These are phyloP conservation scores for Cordyceps cateniannulata DNA, from an alignment of 2,329 filamentous ascomycete genomes.

Conservation along the genomic window DNA sequence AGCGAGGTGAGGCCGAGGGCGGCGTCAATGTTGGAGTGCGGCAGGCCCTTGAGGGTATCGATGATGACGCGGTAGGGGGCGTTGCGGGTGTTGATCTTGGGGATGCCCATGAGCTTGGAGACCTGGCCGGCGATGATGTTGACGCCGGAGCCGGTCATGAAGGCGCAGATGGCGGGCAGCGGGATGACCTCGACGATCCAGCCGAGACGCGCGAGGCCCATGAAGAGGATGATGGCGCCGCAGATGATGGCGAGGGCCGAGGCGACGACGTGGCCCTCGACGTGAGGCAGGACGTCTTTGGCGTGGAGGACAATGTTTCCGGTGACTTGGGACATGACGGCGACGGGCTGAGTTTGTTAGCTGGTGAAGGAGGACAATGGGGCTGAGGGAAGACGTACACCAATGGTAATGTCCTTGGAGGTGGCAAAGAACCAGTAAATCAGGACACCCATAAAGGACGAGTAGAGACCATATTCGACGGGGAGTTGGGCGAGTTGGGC, in stretches of 20 bases:
- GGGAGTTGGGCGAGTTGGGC: slow-evolving; percentile 41
- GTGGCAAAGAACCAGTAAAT: slow-evolving; percentile 98
- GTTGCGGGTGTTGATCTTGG: slow-evolving; percentile 41
- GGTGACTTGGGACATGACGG: slow-evolving; percentile 47
- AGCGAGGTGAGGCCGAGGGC: slow-evolving; percentile 67
- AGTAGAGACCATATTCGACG: slow-evolving; percentile 48
- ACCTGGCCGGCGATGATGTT: slow-evolving; percentile 45
- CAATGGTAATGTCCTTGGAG: slow-evolving; percentile 85
- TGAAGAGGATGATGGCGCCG: slow-evolving; percentile 41
- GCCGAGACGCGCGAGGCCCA: slow-evolving; percentile 44
- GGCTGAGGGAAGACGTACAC: slow-evolving; percentile 37
- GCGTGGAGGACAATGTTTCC: slow-evolving; percentile 40
- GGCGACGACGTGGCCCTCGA: slow-evolving; percentile 37
- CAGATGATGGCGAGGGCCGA: slow-evolving; percentile 42
- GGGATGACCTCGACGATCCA: slow-evolving; percentile 51
- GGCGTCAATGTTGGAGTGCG: slow-evolving; percentile 55
- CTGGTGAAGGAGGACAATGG: not conserved
- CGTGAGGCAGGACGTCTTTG: slow-evolving; percentile 30
- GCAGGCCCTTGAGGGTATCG: slow-evolving; percentile 41
- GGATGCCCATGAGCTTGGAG: slow-evolving; percentile 44
- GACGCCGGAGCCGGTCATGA: slow-evolving; percentile 48
- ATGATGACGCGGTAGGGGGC: slow-evolving; percentile 45
- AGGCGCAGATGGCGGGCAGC: slow-evolving; percentile 45
- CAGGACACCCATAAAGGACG: slow-evolving; percentile 91
- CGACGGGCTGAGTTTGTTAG: slow-evolving; percentile 38